Evolutionary conservation across 495 filamentous ascomycete genomes (phyloP).

Genomic region (Penicillium pancosmium): DNA sequence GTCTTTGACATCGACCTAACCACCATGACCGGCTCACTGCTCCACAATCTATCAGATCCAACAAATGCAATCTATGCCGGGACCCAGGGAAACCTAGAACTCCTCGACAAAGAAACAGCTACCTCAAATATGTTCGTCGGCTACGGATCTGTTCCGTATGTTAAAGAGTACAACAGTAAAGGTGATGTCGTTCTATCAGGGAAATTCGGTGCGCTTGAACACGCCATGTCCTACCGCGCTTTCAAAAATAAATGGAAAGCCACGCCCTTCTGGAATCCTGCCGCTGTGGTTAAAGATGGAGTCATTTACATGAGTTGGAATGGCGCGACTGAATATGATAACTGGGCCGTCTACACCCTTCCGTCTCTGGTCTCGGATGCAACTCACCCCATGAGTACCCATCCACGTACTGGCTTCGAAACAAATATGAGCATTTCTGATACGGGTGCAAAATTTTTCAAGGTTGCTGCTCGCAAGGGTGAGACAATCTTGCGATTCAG

Average conservation of each 20-base stretch:
- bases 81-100: conserved; percentile 45
- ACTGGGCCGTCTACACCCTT: conserved; percentile 35
- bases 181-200: conserved; percentile 16
- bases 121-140: conserved; percentile 42
- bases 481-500: conserved; percentile 26
- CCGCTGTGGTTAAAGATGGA: conserved; percentile 9
- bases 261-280: conserved; percentile 20
- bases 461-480: conserved; percentile 34
- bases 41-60: conserved; percentile 24
- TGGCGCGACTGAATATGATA: conserved; percentile 40
- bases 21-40: conserved; percentile 11
- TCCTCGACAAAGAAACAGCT: conserved; percentile 19
- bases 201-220: conserved; percentile 13
- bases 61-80: conserved; percentile 29
- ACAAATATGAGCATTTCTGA: conserved; percentile 16
- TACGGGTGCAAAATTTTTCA: conserved; percentile 23
- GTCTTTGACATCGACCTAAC: conserved; percentile 22
- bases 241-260: conserved; percentile 23
- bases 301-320: conserved; percentile 39
- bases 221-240: conserved; percentile 20
- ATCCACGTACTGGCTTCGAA: conserved; percentile 35
- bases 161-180: conserved; percentile 44
- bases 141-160: conserved; percentile 43
- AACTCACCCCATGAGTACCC: conserved; percentile 19
- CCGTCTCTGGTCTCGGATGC: conserved; percentile 21